Base-by-base conservation (phyloP, 2,329 filamentous ascomycete species). In the Monilinia polystroma region DNA sequence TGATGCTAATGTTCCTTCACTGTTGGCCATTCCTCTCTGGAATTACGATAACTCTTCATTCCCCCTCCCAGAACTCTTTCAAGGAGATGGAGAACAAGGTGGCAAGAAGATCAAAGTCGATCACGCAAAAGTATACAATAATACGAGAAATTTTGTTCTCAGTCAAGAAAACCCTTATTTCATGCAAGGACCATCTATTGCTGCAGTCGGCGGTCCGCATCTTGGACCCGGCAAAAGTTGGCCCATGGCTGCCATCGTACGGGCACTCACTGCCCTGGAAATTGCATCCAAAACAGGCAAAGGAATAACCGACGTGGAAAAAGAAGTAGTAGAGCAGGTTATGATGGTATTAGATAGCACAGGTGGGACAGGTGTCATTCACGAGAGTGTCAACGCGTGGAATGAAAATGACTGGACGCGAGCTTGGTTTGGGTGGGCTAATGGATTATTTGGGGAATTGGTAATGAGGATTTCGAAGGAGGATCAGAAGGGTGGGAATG, bases 61-160 rank as follows among this genome's bases (percentile, higher is more conserved):
- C 35, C 67, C 69, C 11, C 62, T 73, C 4, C 72, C 73, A 5
- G 23, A 66, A n/a, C 54, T 69, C 10, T 57, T 63, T 8, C 52
- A 71, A 32, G 70, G 60, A 2, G 70, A 70, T 7, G 45, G 58
- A 38, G 20, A 49, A 23, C 58, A 60, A 51, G 51, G 35, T 12
- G 49, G 51, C 11, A 43, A 45, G 16, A 63, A 43, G 20, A 23
- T 16, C n/a, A 32, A 56, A 6, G 16, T 60, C 5, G 77, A 81
- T 47, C 80, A 86, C 47, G 84, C 92, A 69, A 70, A 82, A 18
- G 83, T 90, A 2, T 96, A 96, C 76, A 83, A 88, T 72, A 93
- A 91, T 76, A 96, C 92, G 0, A 84, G 93, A 67, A 83, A 84
- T 63, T 94, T 93, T 84, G 86, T 94, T 66, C 83, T 96, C n/a